Conservation (phyloP, 169 alveolate genomes). For the Eimeria brunetti region DNA sequence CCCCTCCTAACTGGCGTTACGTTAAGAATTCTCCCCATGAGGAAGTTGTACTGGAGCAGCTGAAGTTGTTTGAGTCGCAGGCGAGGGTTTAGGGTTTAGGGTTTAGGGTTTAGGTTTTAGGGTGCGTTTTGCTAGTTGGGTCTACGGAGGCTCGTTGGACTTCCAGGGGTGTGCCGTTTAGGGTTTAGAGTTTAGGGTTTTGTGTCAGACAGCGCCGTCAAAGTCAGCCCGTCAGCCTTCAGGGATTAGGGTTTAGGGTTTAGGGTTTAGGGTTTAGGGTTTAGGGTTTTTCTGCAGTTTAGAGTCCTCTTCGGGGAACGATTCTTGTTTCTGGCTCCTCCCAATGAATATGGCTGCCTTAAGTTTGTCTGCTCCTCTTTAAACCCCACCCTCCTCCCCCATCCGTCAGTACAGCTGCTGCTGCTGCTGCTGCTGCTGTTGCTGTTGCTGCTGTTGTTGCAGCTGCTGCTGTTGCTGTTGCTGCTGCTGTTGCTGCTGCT, state of each 20-base stretch:
- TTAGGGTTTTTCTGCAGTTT: slow-evolving; percentile 31
- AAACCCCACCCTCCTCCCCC: slow-evolving; percentile 87
- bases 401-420: not conserved
- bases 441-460: not conserved
- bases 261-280: not conserved
- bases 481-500: not conserved
- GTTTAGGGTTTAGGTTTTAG: not conserved
- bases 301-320: slow-evolving; percentile 21
- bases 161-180: not conserved
- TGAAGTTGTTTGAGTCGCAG: slow-evolving; percentile 69
- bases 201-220: too few relatives aligned
- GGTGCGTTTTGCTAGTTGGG: not conserved
- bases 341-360: slow-evolving; percentile 90
- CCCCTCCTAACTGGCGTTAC: slow-evolving; percentile 22
- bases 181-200: slow-evolving; percentile 8
- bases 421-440: slow-evolving; percentile 11
- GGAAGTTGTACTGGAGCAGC: slow-evolving; percentile 67
- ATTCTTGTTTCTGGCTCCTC: slow-evolving; percentile 88
- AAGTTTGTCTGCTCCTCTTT: slow-evolving; percentile 91
- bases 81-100: slow-evolving; percentile 19
- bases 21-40: slow-evolving; percentile 47
- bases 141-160: not conserved
- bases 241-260: not conserved
- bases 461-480: not conserved
- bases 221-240: too few relatives aligned